A percentile compares a stretch with the other conserved stretches of the same genome.
Conservation (phyloP, 1,284 basidiomycete genomes). For the Ustilago bromivora region DNA sequence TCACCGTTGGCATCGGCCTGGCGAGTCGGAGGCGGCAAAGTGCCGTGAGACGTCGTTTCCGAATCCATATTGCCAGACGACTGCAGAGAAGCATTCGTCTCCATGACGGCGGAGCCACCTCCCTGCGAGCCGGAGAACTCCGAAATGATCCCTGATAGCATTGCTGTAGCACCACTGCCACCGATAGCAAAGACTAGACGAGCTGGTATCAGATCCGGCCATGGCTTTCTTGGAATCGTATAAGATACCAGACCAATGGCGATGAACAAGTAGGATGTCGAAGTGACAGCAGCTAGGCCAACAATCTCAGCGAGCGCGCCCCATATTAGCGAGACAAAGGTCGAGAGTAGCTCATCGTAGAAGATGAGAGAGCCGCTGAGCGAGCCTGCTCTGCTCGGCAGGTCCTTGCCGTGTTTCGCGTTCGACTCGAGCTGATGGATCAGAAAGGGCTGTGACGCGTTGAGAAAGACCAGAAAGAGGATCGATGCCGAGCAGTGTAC, state of each 20-base stretch:
- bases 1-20: not conserved
- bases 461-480: slow-evolving; percentile 60
- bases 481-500: slow-evolving; percentile 53
- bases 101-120: not conserved
- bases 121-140: slow-evolving; percentile 24
- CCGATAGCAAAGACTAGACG: slow-evolving; percentile 58
- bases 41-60: slow-evolving; percentile 13
- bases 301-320: slow-evolving; percentile 50
- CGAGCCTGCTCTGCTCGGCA: slow-evolving; percentile 42
- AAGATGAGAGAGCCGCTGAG: slow-evolving; percentile 60
- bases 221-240: slow-evolving; percentile 46
- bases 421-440: slow-evolving; percentile 53
- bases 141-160: slow-evolving; percentile 51
- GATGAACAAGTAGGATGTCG: slow-evolving; percentile 49
- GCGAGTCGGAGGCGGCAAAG: slow-evolving; percentile 3
- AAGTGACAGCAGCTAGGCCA: slow-evolving; percentile 44
- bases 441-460: slow-evolving; percentile 55
- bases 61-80: not conserved
- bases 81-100: not conserved
- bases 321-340: slow-evolving; percentile 52
- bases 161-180: slow-evolving; percentile 53
- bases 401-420: not conserved
- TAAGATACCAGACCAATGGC: slow-evolving; percentile 43
- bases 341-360: slow-evolving; percentile 57
- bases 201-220: slow-evolving; percentile 52